Percentiles rank a stretch among this genome's conserved stretches.
phyloP scores from a whole-genome alignment of 768 basidiomycete species.

The Suillus ampliporus region DNA sequence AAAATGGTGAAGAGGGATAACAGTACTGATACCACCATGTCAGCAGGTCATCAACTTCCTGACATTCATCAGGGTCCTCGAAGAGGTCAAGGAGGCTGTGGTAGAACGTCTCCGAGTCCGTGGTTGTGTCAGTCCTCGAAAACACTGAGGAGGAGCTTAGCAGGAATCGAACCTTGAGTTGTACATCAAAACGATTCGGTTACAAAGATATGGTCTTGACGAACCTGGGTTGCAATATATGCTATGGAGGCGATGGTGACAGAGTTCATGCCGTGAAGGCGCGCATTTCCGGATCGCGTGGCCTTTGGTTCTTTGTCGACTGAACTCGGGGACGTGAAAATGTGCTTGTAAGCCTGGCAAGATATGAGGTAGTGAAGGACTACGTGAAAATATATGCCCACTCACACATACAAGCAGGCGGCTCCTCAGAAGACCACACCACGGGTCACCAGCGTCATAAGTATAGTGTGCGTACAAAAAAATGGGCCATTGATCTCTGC shows the following conservation, averaged over 20 bases:
- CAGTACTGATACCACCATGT: constrained; percentile 26
- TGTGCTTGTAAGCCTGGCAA: constrained; percentile 31
- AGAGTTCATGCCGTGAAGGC: constrained; percentile 21
- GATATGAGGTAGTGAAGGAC: not conserved
- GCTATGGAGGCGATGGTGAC: constrained; percentile 23
- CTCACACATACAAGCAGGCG: constrained; percentile 25
- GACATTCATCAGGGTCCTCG: constrained; percentile 23
- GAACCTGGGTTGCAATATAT: constrained; percentile 28
- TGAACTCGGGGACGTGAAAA: constrained; percentile 37
- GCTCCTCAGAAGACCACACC: constrained; percentile 32
- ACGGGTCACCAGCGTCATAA: constrained; percentile 30
- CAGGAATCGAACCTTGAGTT: constrained; percentile 21
- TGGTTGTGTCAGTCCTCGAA: constrained; percentile 23
- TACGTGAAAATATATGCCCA: not conserved
- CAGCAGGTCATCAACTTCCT: constrained; percentile 21
- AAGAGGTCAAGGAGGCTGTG: constrained; percentile 24
- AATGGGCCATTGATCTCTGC: constrained; percentile 33
- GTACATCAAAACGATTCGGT: not conserved
- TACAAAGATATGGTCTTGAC: not conserved
- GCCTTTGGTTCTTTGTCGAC: constrained; percentile 33
- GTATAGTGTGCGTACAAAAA: constrained; percentile 25
- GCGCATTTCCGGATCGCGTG: constrained; percentile 29
- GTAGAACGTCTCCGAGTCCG: constrained; percentile 32
- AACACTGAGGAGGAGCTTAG: constrained; percentile 22
- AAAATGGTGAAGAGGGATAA: not conserved